Base-by-base conservation (phyloP, 306 rosid species). In the Dicorynia guianensis region DNA sequence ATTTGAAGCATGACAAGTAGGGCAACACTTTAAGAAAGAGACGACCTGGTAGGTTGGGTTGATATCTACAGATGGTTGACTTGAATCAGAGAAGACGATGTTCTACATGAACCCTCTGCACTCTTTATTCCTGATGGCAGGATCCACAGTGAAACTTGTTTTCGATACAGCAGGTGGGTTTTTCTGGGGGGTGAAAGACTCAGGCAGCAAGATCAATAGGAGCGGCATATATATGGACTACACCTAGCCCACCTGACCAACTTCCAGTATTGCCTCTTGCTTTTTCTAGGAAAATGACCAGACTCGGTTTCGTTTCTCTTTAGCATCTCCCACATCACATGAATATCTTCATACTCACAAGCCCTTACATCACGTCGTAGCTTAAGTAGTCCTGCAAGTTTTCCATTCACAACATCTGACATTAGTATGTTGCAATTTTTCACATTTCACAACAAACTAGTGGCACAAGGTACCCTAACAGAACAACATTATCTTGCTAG, bases 241-340 rank as follows among this genome's bases (percentile, higher is more conserved):
- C 84, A 78, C 83, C 93, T 80, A 50, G 86, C 85, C 98, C 97
- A 91, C 13, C 71, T 69, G 35, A 84, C 53, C 9, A 91, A 58
- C 55, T 80, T 87, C 89, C 80, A 81, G 1, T 74, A 44, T 1
- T 54, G 53, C 35, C 72, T 63, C 78, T 80, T 87, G 72, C 58
- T 61, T 61, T 63, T 82, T 38, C 6, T 69, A 0, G 83, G 69
- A 58, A 76, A 61, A 30, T 53, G 62, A 48, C 44, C 61, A 0
- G 39, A 33, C 72, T 89, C 84, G 8, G 82, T 66, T 68, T 90
- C 90, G 11, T 74, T 87, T 80, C 82, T 78, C 49, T 83, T 83
- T 74, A 91, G 85, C 76, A 94, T 94, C 72, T 88, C 92, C 98
- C 98, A 94, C 98, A 91, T 89, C 69, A 91, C 90, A 11, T 71